Evolutionary conservation across 2,329 filamentous ascomycete genomes (phyloP).

Genomic region (Colletotrichum falcatum): DNA sequence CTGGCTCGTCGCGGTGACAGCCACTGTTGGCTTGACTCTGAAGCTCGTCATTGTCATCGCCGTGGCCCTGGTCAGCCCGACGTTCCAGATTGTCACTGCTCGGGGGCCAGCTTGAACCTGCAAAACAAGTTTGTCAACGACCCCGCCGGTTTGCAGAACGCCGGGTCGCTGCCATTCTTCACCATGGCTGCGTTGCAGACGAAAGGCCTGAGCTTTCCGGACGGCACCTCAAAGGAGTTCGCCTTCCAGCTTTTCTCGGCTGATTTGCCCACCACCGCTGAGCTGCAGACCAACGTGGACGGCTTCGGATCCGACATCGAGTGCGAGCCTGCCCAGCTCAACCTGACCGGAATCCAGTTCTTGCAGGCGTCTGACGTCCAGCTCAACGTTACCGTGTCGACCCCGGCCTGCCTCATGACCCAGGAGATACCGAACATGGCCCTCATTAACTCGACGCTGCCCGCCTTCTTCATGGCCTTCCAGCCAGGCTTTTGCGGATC

Average conservation of each 20-base stretch:
- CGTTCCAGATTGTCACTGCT: slow-evolving; percentile 45
- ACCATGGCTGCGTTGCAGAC: slow-evolving; percentile 50
- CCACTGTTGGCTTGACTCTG: slow-evolving; percentile 48
- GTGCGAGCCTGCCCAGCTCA: slow-evolving; percentile 48
- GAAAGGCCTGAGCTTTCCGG: slow-evolving; percentile 46
- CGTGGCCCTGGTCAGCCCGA: slow-evolving; percentile 52
- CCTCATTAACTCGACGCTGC: slow-evolving; percentile 34
- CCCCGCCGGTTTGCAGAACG: slow-evolving; percentile 43
- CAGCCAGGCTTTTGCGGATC: slow-evolving; percentile 43
- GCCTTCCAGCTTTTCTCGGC: slow-evolving; percentile 52
- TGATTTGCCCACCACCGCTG: slow-evolving; percentile 43
- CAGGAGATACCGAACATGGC: slow-evolving; percentile 42
- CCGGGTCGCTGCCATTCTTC: slow-evolving; percentile 49
- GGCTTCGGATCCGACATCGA: slow-evolving; percentile 50
- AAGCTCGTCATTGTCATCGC: slow-evolving; percentile 52
- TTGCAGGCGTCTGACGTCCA: slow-evolving; percentile 39
- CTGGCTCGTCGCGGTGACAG: slow-evolving; percentile 48
- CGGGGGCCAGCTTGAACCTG: slow-evolving; percentile 45
- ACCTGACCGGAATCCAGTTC: slow-evolving; percentile 45
- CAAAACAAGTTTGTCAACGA: slow-evolving; percentile 48
- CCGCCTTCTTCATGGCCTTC: slow-evolving; percentile 43
- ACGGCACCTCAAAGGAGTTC: slow-evolving; percentile 49
- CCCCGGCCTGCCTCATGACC: slow-evolving; percentile 38
- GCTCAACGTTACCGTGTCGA: slow-evolving; percentile 49
- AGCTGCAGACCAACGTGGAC: slow-evolving; percentile 50